Conservation (phyloP, 2,329 filamentous ascomycete species). For the Curvularia spicifera region DNA sequence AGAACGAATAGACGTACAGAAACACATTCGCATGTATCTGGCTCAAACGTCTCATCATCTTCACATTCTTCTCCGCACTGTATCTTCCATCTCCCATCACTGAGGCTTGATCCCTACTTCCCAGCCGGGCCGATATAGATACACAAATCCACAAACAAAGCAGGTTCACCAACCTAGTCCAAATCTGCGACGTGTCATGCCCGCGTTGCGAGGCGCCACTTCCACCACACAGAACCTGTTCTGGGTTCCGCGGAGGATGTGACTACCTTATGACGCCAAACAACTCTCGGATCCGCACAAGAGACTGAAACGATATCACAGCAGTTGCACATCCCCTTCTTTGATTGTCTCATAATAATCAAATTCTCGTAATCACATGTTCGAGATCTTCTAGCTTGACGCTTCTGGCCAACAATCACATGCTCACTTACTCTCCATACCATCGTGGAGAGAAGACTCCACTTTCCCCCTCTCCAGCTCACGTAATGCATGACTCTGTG, state of each 20-base stretch:
- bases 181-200: not conserved
- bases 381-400: not conserved
- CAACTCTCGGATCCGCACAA: not conserved
- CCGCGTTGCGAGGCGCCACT: not conserved
- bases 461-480: not conserved
- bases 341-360: not conserved
- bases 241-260: not conserved
- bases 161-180: not conserved
- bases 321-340: not conserved
- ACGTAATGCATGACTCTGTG: not conserved
- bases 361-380: not conserved
- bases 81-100: not conserved
- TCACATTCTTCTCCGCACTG: not conserved
- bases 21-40: not conserved
- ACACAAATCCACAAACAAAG: not conserved
- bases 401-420: not conserved
- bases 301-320: not conserved
- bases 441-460: not conserved
- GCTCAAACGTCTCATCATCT: not conserved
- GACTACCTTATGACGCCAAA: not conserved
- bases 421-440: not conserved
- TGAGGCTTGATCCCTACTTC: not conserved
- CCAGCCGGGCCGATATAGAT: not conserved
- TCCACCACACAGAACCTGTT: not conserved
- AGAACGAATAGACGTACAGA: not conserved